These are phyloP conservation scores for Achlya hypogyna DNA, from an alignment of 352 stramenopile genomes.

Conservation along the genomic window DNA sequence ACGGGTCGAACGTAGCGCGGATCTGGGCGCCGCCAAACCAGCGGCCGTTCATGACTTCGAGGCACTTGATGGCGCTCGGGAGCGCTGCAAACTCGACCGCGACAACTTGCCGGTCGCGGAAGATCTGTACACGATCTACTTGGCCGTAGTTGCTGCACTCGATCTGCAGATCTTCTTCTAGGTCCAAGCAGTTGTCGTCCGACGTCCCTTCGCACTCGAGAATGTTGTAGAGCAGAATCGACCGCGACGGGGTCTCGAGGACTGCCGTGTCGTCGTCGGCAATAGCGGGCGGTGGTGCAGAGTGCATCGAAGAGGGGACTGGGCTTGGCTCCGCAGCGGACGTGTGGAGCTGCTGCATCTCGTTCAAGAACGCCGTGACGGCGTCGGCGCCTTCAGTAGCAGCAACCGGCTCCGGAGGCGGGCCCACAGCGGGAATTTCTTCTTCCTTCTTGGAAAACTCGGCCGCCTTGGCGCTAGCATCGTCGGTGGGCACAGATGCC, in stretches of 20 bases:
- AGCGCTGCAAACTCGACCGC: constrained; percentile 49
- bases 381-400: not conserved
- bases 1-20: constrained; percentile 46
- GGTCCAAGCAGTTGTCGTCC: constrained; percentile 41
- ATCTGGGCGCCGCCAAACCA: constrained; percentile 74
- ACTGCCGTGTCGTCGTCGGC: not conserved
- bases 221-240: constrained; percentile 48
- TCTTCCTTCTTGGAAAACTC: constrained; percentile 35
- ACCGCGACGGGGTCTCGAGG: constrained; percentile 42
- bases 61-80: constrained; percentile 49
- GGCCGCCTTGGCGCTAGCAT: constrained; percentile 34
- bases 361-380: constrained; percentile 9
- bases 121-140: constrained; percentile 40
- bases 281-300: no score
- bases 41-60: constrained; percentile 64
- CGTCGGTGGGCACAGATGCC: not conserved
- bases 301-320: no score
- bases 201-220: constrained; percentile 50
- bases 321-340: no score
- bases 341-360: constrained; percentile 9
- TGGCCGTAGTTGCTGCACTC: constrained; percentile 62
- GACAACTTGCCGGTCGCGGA: constrained; percentile 24
- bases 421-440: not conserved
- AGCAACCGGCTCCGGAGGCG: not conserved
- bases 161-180: constrained; percentile 68